These are phyloP conservation scores for Jamesozyma spencerorum DNA, from an alignment of 805 yeast species.

Conservation along the genomic window DNA sequence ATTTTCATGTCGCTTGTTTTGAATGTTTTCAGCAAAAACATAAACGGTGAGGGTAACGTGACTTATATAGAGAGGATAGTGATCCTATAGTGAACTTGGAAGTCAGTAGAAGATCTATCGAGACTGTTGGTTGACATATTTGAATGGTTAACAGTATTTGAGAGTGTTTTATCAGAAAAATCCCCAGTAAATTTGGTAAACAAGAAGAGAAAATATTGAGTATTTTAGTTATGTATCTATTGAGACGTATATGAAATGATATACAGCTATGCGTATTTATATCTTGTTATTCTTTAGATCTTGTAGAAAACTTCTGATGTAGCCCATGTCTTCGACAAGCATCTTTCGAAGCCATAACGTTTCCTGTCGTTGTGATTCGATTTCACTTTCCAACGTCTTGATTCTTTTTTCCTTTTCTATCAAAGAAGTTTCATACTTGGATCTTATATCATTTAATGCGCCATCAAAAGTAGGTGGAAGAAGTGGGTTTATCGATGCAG, in stretches of 20 bases:
- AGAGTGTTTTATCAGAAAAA: no score
- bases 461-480: neutral
- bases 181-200: no score
- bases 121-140: no score
- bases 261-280: neutral
- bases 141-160: no score
- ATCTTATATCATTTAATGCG: conserved; percentile 3
- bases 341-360: conserved; percentile 17
- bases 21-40: no score
- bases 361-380: conserved; percentile 18
- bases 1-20: neutral
- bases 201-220: no score
- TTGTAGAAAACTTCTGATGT: conserved; percentile 13
- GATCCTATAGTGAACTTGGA: no score
- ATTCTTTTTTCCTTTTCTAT: conserved; percentile 18
- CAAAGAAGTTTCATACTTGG: conserved; percentile 10
- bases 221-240: neutral
- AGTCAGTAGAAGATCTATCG: no score
- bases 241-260: neutral
- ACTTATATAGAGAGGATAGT: no score
- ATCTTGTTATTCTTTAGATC: conserved; percentile 2
- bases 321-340: conserved; percentile 21
- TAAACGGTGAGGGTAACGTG: neutral
- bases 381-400: conserved; percentile 12
- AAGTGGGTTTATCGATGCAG: neutral